A percentile compares a stretch with the other conserved stretches of the same genome.
Evolutionary conservation across 1,284 basidiomycete species (phyloP).

Genomic region (Xerocomus amazonicus): DNA sequence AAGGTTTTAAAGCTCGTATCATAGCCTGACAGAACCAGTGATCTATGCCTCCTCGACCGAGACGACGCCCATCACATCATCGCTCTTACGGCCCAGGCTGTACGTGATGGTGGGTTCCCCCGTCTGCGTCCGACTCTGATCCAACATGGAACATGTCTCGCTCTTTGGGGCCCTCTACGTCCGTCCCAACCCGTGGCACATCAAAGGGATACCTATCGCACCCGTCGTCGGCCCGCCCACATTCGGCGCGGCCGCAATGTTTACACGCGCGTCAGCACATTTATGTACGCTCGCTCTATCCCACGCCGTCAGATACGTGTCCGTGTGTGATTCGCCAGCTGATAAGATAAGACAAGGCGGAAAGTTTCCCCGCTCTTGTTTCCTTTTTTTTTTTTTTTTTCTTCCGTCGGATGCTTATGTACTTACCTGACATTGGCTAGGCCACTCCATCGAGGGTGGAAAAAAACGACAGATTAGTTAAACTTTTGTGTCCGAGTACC

Average conservation of each 20-base stretch:
- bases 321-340: slow-evolving; percentile 16
- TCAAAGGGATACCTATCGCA: background rate
- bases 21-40: background rate
- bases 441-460: no score
- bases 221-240: slow-evolving; percentile 10
- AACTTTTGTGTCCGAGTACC: no score
- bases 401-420: slow-evolving; percentile 11
- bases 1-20: slow-evolving; percentile 1
- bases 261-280: slow-evolving; percentile 3
- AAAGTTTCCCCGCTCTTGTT: slow-evolving; percentile 10
- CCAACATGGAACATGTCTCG: slow-evolving; percentile 20
- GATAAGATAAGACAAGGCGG: slow-evolving; percentile 34
- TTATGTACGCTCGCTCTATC: slow-evolving; percentile 22
- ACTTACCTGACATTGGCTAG: slow-evolving; percentile 2
- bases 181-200: slow-evolving; percentile 20
- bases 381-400: slow-evolving; percentile 16
- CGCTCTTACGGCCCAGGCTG: slow-evolving; percentile 11
- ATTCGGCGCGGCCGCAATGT: slow-evolving; percentile 12
- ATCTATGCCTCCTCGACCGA: slow-evolving; percentile 4
- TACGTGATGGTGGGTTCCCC: slow-evolving; percentile 21
- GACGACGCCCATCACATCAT: slow-evolving; percentile 14
- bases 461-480: no score
- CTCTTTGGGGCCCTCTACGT: slow-evolving; percentile 16
- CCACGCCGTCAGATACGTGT: slow-evolving; percentile 26
- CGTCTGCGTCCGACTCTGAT: slow-evolving; percentile 11